A percentile compares a stretch with the other conserved stretches of the same genome.
phyloP scores from a whole-genome alignment of 2,329 filamentous ascomycete genomes.

The Rosellinia necatrix region DNA sequence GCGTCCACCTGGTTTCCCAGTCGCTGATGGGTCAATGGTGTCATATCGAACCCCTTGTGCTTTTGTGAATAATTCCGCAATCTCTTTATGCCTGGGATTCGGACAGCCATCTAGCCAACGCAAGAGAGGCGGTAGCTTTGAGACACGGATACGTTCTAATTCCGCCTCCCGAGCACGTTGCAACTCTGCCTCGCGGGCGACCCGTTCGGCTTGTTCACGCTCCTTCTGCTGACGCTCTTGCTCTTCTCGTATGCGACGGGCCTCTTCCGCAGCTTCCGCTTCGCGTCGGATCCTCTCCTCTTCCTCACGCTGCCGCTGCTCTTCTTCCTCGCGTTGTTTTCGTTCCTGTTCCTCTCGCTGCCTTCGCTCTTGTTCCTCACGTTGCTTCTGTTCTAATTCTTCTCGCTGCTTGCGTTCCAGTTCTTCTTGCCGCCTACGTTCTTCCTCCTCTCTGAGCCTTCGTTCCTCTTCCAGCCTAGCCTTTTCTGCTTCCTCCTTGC shows the following conservation, averaged over 20 bases:
- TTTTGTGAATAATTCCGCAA: conserved; percentile 59
- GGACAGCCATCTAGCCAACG: conserved; percentile 62
- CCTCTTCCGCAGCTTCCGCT: conserved; percentile 37
- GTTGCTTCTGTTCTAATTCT: conserved; percentile 38
- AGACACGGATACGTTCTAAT: conserved; percentile 58
- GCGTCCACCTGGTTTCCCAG: conserved; percentile 59
- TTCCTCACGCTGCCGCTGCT: conserved; percentile 33
- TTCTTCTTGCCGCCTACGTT: conserved; percentile 44
- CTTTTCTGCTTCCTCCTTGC: conserved; percentile 41
- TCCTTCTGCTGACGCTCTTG: conserved; percentile 55
- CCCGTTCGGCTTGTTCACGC: conserved; percentile 49
- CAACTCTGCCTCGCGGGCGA: conserved; percentile 57
- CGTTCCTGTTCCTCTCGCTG: conserved; percentile 46
- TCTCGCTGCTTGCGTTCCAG: conserved; percentile 42
- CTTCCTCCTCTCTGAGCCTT: conserved; percentile 43
- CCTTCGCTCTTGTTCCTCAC: conserved; percentile 32
- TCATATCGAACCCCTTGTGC: conserved; percentile 68
- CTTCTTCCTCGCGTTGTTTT: conserved; percentile 44
- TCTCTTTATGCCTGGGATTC: conserved; percentile 54
- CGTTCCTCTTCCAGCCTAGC: conserved; percentile 44
- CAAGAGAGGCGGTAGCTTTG: conserved; percentile 63
- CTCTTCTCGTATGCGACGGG: conserved; percentile 53
- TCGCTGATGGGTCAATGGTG: conserved; percentile 60
- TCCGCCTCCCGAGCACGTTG: conserved; percentile 59
- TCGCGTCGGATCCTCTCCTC: conserved; percentile 34